Evolutionary conservation across 169 alveolate genomes (phyloP).

Genomic region (Cryptosporidium felis): DNA sequence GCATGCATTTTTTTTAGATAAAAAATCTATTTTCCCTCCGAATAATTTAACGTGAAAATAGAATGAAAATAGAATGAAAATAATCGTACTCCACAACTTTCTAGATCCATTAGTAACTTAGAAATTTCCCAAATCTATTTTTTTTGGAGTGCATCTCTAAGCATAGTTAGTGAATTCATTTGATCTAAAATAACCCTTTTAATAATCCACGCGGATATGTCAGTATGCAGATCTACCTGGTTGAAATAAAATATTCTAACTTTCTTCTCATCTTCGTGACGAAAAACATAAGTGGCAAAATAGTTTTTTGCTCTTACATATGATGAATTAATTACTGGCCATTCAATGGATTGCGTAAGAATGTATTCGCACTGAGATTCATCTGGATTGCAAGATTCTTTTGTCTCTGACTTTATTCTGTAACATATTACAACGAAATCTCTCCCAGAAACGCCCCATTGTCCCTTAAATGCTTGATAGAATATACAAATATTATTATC

Average conservation of each 20-base stretch:
- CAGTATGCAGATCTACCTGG: slow-evolving; percentile 68
- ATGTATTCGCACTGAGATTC: slow-evolving; percentile 51
- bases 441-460: slow-evolving; percentile 72
- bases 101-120: too few relatives aligned
- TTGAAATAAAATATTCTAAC: slow-evolving; percentile 41
- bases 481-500: slow-evolving; percentile 55
- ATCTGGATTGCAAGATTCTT: not conserved
- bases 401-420: slow-evolving; percentile 30
- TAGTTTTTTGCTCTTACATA: slow-evolving; percentile 65
- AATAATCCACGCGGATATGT: slow-evolving; percentile 62
- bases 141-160: slow-evolving; percentile 59
- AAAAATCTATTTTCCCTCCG: too few relatives aligned
- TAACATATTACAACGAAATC: slow-evolving; percentile 69
- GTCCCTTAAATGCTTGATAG: slow-evolving; percentile 70
- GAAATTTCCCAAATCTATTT: too few relatives aligned
- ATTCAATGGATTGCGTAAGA: slow-evolving; percentile 63
- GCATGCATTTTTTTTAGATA: too few relatives aligned
- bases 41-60: too few relatives aligned
- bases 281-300: slow-evolving; percentile 66
- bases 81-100: too few relatives aligned
- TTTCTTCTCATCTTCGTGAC: slow-evolving; percentile 34
- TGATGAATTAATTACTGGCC: slow-evolving; percentile 54
- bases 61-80: too few relatives aligned
- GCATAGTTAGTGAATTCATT: slow-evolving; percentile 67
- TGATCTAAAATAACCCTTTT: slow-evolving; percentile 69